Base-by-base conservation (phyloP, 768 basidiomycete species). In the Russula sp. region DNA sequence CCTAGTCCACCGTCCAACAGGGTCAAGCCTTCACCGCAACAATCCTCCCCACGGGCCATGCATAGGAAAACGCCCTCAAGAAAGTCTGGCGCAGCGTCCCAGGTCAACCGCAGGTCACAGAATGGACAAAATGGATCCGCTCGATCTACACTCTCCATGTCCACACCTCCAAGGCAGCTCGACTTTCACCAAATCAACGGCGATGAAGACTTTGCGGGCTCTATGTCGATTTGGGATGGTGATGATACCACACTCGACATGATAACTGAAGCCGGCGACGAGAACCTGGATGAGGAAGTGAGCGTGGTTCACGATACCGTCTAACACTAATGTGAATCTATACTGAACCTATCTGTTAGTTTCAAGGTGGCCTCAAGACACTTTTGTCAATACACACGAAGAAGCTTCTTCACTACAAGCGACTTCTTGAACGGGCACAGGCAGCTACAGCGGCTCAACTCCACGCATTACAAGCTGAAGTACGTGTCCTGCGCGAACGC, bases 381-480 rank as follows among this genome's bases (percentile, higher is more conserved):
- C 73, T 84, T 40, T 71, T 76, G 11, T 72, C 72, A 20, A 69
- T 81, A 24, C 83, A 84, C 67, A 73, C 76, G 34, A 73, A 73
- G 44, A 89, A 89, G 69, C 81, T 92, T 16, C 80, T 85, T 18
- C 84, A 86, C 62, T 88, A 90, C 75, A 92, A 88, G 71, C 83
- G 91, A 1, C 79, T 94, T 1, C 81, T 94, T 14, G 91, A 94
- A 68, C 87, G 87, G 46, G 82, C 90, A 0, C 92, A 94, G 69
- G 84, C 87, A 2, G 84, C 86, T 10, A 81, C 88, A 1, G 89
- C 91, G 0, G 87, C 90, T 1, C 92, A 94, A 70, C 77, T 93
- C 2, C 91, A 94, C 70, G 91, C 92, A 0, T 77, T 94, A 1
- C 91, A 93, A 74, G 91, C 90, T 2, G 90, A 94, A 71, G 78